phyloP scores from a whole-genome alignment of 2,329 filamentous ascomycete species.

The Graphilbum fragrans region DNA sequence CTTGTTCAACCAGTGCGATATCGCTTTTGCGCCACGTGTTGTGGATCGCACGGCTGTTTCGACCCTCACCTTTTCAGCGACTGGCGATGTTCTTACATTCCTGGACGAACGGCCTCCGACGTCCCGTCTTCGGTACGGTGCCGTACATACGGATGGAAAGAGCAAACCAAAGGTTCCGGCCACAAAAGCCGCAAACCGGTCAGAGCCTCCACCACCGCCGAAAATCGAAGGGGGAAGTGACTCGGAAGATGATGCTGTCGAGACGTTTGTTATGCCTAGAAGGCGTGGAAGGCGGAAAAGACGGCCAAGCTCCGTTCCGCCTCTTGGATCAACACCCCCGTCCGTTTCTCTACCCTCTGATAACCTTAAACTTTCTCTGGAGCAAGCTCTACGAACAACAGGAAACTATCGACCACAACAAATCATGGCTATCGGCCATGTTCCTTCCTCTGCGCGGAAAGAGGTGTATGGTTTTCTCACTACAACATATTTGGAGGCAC shows the following conservation, averaged over 20 bases:
- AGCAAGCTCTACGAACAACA: slow-evolving; percentile 45
- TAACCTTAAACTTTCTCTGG: slow-evolving; percentile 30
- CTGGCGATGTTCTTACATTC: slow-evolving; percentile 48
- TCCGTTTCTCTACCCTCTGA: slow-evolving; percentile 27
- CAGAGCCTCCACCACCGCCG: slow-evolving; percentile 18
- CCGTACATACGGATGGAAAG: slow-evolving; percentile 4
- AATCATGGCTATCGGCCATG: slow-evolving; percentile 47
- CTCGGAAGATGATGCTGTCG: slow-evolving; percentile 52
- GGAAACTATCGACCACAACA: slow-evolving; percentile 47
- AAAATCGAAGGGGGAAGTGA: slow-evolving; percentile 49
- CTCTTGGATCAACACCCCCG: slow-evolving; percentile 43
- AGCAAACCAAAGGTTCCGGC: background rate
- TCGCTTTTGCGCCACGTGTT: slow-evolving; percentile 49
- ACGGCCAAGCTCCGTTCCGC: slow-evolving; percentile 27
- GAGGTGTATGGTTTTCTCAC: slow-evolving; percentile 44
- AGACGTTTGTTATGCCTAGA: slow-evolving; percentile 42
- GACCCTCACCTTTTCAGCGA: slow-evolving; percentile 46
- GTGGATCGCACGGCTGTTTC: slow-evolving; percentile 52
- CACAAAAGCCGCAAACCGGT: background rate
- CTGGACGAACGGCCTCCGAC: slow-evolving; percentile 43
- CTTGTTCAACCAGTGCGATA: slow-evolving; percentile 51
- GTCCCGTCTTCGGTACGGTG: slow-evolving; percentile 26
- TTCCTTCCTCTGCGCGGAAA: slow-evolving; percentile 38
- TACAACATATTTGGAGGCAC: slow-evolving; percentile 40
- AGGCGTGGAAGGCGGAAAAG: slow-evolving; percentile 24